Base-by-base conservation (phyloP, 495 filamentous ascomycete species). In the Podospora fimiseda region DNA sequence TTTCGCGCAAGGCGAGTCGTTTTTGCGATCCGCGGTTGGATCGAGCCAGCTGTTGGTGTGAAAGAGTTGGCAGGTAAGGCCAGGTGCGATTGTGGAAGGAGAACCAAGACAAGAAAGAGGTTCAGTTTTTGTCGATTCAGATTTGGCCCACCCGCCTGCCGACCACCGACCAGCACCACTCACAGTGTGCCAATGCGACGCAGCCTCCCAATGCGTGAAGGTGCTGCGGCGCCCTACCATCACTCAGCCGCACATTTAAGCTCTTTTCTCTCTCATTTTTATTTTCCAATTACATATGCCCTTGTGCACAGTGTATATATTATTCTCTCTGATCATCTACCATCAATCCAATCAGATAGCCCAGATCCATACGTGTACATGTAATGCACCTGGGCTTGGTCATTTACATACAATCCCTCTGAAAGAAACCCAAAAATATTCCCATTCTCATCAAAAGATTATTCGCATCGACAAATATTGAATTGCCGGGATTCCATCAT, bases 101-200 rank as follows among this genome's bases (percentile, higher is more conserved):
- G 54, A 47, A 54, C 40, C 44, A 50, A 37, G 57, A 57, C 60
- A 60, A 55, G 43, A 43, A 43, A 52, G 56, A 50, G 37, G 55
- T 63, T 63, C 47, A 56, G 60, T 60, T 67, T 67, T 65, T 61
- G 62, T 58, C 64, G 56, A 60, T 60, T 63, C 60, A 65, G 64
- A 59, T 57, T 59, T 59, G 62, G 51, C 56, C 60, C 43, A 45
- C 18, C 43, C 20, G 21, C 13, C 21, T n/a, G n/a, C 4, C 19
- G 27, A 13, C 19, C 9, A 19, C 43, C 11, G 14, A 33, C 14
- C 27, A 20, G 20, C 23, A 47, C 23, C 23, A 47, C 23, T 47
- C 44, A 47, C 24, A n/a, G 21, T n/a, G 44, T 47, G n/a, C 44
- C 21, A 47, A 47, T 44, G 42, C 42, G 23, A 44, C 42, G 43